phyloP scores from a whole-genome alignment of 345 rosid species.

The Moricandia arvensis region DNA sequence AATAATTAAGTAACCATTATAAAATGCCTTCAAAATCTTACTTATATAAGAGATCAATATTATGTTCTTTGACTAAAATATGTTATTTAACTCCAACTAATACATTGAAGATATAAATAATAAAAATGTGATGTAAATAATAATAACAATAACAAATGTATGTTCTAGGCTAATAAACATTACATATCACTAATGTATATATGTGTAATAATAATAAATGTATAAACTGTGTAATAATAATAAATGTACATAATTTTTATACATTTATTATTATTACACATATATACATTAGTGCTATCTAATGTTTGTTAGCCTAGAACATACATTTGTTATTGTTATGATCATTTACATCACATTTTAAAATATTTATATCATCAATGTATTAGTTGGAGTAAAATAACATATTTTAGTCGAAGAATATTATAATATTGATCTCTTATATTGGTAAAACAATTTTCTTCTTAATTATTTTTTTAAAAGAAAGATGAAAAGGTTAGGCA shows the following conservation, averaged over 20 bases:
- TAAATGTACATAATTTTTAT: no score
- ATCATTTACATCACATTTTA: not conserved
- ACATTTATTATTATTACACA: not conserved
- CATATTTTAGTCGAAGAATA: conserved; percentile 1
- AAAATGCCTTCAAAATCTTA: not conserved
- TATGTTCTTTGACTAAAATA: not conserved
- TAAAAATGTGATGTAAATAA: not conserved
- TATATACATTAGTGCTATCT: no score
- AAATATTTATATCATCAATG: not conserved
- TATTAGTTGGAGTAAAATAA: not conserved
- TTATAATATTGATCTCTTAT: not conserved
- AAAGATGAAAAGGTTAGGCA: conserved; percentile 38
- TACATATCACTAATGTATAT: no score
- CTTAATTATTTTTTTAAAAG: not conserved
- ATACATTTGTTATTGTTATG: not conserved
- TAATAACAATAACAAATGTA: not conserved
- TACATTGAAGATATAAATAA: conserved; percentile 1
- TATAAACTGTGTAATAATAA: no score
- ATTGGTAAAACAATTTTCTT: not conserved
- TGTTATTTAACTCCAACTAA: not conserved
- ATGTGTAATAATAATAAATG: not conserved
- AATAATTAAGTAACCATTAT: not conserved
- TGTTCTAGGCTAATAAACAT: no score
- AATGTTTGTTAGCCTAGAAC: no score
- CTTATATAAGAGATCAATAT: not conserved